phyloP scores from a whole-genome alignment of 2,329 filamentous ascomycete genomes.

The Apiospora sp. region DNA sequence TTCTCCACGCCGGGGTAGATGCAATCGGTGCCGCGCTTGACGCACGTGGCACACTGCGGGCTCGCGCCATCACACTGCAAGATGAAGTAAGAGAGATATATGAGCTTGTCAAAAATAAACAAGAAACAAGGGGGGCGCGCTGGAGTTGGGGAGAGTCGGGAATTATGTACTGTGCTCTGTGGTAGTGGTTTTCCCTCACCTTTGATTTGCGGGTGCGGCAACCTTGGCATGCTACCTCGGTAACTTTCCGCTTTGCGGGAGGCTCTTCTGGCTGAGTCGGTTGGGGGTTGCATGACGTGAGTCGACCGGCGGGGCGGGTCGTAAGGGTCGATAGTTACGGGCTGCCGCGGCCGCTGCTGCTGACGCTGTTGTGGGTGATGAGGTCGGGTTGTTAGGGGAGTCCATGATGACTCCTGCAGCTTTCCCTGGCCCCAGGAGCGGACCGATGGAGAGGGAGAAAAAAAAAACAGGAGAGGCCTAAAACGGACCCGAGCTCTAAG shows the following conservation, averaged over 20 bases:
- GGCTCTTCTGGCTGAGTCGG: neutral
- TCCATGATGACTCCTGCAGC: neutral
- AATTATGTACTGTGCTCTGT: neutral
- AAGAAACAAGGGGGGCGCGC: neutral
- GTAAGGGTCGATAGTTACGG: neutral
- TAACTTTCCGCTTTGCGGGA: neutral
- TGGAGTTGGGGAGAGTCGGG: no score
- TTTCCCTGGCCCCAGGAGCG: neutral
- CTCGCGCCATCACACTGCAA: neutral
- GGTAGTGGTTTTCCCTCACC: neutral
- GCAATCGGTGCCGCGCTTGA: conserved; percentile 12
- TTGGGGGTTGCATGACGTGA: neutral
- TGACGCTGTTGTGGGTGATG: neutral
- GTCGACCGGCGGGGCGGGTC: neutral
- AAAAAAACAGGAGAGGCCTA: neutral
- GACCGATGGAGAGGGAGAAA: neutral
- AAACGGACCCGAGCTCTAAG: neutral
- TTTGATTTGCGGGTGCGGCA: neutral
- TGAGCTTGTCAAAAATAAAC: neutral
- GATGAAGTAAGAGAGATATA: no score
- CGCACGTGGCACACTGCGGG: neutral
- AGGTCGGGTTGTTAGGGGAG: neutral
- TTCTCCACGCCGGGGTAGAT: neutral
- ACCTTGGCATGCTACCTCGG: neutral
- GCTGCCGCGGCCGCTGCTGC: no score